phyloP scores from a whole-genome alignment of 768 basidiomycete genomes.

The Boletus insuetus region DNA sequence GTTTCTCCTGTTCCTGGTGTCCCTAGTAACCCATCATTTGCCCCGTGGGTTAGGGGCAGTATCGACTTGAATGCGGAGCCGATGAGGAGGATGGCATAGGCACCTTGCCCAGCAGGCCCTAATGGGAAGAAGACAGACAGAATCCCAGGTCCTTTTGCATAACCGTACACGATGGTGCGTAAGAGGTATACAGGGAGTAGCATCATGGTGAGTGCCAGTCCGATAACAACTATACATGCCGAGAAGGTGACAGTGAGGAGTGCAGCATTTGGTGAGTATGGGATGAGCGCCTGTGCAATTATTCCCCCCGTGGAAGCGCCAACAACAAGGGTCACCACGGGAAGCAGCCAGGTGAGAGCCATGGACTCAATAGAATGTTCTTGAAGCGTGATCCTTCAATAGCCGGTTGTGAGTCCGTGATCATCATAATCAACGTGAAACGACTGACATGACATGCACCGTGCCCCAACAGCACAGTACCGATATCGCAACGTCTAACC shows the following conservation, averaged over 20 bases:
- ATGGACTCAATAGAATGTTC: slow-evolving; percentile 53
- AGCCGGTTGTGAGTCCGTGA: not conserved
- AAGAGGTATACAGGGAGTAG: slow-evolving; percentile 63
- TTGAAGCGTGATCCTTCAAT: slow-evolving; percentile 54
- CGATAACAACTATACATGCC: slow-evolving; percentile 53
- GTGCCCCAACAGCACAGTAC: slow-evolving; percentile 58
- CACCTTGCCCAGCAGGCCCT: slow-evolving; percentile 70
- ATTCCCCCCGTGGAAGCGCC: slow-evolving; percentile 64
- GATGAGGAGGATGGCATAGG: slow-evolving; percentile 53
- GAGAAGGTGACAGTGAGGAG: slow-evolving; percentile 53
- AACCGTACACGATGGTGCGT: slow-evolving; percentile 55
- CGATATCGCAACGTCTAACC: slow-evolving; percentile 59
- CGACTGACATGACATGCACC: slow-evolving; percentile 63
- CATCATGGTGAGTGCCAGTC: slow-evolving; percentile 62
- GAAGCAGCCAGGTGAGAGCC: slow-evolving; percentile 70
- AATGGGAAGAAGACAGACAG: slow-evolving; percentile 70
- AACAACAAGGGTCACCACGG: slow-evolving; percentile 72
- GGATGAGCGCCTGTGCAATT: slow-evolving; percentile 47
- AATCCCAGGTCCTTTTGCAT: slow-evolving; percentile 45
- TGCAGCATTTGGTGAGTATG: slow-evolving; percentile 46
- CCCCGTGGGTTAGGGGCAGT: slow-evolving; percentile 34
- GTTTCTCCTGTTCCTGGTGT: slow-evolving; percentile 35
- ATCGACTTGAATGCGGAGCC: slow-evolving; percentile 45
- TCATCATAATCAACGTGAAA: slow-evolving; percentile 19
- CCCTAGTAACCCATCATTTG: slow-evolving; percentile 35